Percentiles rank a stretch among this genome's conserved stretches.
phyloP scores from a whole-genome alignment of 306 rosid genomes.

The Cucurbita maxima region DNA sequence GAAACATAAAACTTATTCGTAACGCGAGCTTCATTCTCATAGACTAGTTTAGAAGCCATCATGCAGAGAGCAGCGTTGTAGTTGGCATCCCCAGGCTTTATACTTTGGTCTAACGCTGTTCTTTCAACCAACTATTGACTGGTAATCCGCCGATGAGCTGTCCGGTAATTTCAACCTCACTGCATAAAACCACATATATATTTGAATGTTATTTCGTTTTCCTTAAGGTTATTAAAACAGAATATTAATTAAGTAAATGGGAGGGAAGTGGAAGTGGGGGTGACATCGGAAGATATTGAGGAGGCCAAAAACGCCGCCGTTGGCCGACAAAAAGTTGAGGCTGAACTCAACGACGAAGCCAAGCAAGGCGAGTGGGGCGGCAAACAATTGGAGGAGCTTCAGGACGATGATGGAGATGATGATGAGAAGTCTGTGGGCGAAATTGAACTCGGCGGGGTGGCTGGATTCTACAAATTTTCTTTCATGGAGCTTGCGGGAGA shows the following conservation, averaged over 20 bases:
- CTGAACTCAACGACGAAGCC: constrained; percentile 27
- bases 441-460: neutral
- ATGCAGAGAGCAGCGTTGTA: constrained; percentile 14
- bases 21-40: constrained; percentile 13
- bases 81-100: constrained; percentile 8
- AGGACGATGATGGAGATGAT: constrained; percentile 32
- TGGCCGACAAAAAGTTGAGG: constrained; percentile 35
- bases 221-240: no score
- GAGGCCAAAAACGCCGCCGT: constrained; percentile 32
- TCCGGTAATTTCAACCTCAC: constrained; percentile 13
- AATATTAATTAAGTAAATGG: no score
- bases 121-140: constrained; percentile 13
- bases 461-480: constrained; percentile 30
- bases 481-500: neutral
- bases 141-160: neutral
- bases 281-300: constrained; percentile 28
- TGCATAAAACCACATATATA: neutral
- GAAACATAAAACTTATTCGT: no score
- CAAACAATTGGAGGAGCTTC: constrained; percentile 7
- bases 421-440: constrained; percentile 50
- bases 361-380: constrained; percentile 9
- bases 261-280: neutral
- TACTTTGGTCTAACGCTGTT: constrained; percentile 11
- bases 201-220: no score
- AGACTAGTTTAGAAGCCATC: constrained; percentile 22